Conservation (phyloP, 176 grass and related monocot genomes). For the maize (Zea mays) region DNA sequence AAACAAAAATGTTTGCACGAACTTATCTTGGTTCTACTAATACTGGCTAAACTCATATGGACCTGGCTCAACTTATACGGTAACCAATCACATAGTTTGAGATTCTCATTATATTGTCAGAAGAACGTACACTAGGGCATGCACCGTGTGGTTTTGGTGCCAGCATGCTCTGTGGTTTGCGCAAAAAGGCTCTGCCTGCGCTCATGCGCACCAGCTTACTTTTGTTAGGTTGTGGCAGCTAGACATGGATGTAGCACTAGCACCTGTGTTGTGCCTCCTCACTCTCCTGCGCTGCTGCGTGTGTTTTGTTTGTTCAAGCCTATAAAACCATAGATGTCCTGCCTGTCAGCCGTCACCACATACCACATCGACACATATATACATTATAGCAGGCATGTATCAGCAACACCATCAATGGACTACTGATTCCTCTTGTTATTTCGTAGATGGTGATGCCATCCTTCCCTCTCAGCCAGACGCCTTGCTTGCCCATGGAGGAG, state of each 20-base stretch:
- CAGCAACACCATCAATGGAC: neutral
- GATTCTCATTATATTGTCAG: too few species aligned
- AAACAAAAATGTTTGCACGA: too few species aligned
- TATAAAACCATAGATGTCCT: neutral
- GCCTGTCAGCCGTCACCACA: neutral
- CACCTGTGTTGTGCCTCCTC: too few species aligned
- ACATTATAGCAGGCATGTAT: slow-evolving; percentile 1
- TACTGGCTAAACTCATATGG: too few species aligned
- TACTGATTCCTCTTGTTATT: neutral
- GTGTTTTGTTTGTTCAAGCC: neutral
- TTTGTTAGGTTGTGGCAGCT: slow-evolving; percentile 6
- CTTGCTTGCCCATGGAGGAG: slow-evolving; percentile 5
- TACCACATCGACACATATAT: too few species aligned
- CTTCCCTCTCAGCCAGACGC: slow-evolving; percentile 1
- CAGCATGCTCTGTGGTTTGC: neutral
- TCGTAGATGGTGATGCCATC: neutral
- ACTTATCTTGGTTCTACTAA: too few species aligned
- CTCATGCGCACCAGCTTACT: slow-evolving; percentile 33
- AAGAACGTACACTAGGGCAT: neutral
- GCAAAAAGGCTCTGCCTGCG: neutral
- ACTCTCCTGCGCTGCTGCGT: neutral
- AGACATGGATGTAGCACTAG: neutral
- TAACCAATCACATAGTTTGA: too few species aligned
- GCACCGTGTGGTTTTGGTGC: slow-evolving; percentile 2
- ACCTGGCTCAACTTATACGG: too few species aligned